Percentiles rank a stretch among this genome's conserved stretches.
Conservation (phyloP, 2,329 filamentous ascomycete genomes). For the Monilinia fructigena region DNA sequence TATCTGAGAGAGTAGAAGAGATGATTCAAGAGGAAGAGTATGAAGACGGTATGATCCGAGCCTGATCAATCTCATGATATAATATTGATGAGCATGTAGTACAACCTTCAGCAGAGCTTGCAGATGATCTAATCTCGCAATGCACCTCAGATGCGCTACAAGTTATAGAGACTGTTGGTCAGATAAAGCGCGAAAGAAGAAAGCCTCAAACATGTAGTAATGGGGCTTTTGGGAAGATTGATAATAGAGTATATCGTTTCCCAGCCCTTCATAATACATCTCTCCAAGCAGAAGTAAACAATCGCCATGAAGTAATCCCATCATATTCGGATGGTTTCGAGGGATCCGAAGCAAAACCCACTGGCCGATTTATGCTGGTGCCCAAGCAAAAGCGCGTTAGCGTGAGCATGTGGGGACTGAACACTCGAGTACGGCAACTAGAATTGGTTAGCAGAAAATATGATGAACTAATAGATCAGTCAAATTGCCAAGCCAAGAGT, state of each 20-base stretch:
- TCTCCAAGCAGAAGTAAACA: not conserved
- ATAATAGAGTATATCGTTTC: constrained; percentile 30
- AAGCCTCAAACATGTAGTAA: not conserved
- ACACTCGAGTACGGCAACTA: constrained; percentile 21
- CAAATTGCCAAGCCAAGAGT: not conserved
- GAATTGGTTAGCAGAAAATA: constrained; percentile 25
- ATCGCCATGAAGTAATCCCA: not conserved
- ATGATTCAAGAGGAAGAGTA: constrained; percentile 20
- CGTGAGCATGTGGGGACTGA: constrained; percentile 2
- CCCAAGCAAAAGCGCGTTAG: constrained; percentile 6
- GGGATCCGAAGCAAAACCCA: constrained; percentile 32
- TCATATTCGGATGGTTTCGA: constrained; percentile 36
- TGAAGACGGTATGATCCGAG: constrained; percentile 10
- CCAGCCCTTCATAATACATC: constrained; percentile 23
- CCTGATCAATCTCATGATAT: not conserved
- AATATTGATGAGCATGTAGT: constrained; percentile 1
- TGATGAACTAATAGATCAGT: not conserved
- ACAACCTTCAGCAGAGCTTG: constrained; percentile 27
- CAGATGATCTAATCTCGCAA: constrained; percentile 35
- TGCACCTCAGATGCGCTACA: constrained; percentile 3
- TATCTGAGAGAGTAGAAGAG: constrained; percentile 23
- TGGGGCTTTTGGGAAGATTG: constrained; percentile 21
- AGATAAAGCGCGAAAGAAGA: not conserved
- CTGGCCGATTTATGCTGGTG: constrained; percentile 32
- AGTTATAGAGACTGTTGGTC: not conserved